Conservation (phyloP, 2,329 filamentous ascomycete species). For the Pyrenophora teres region DNA sequence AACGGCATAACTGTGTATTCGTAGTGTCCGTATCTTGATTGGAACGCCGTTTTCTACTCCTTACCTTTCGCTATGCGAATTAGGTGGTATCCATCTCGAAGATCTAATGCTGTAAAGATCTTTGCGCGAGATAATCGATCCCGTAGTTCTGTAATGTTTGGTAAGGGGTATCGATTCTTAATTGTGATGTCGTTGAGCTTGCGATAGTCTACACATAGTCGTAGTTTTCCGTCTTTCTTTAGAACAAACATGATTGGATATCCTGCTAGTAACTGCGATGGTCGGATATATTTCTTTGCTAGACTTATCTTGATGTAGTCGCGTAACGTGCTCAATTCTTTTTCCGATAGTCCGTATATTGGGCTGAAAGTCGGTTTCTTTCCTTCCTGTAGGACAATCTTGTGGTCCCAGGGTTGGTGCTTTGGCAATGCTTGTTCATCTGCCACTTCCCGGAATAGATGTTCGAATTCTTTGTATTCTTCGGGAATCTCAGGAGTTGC, state of each 20-base stretch:
- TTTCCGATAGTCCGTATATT: no score
- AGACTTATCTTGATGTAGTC: no score
- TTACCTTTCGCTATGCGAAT: constrained; percentile 2
- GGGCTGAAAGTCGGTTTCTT: no score
- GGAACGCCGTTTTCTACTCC: constrained; percentile 16
- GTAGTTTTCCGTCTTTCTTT: no score
- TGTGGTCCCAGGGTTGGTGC: background rate
- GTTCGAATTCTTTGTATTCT: background rate
- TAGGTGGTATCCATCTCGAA: constrained; percentile 10
- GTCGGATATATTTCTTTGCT: no score
- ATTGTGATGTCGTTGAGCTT: background rate
- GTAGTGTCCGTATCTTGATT: constrained; percentile 7
- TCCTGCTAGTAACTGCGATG: no score
- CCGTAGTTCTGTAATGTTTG: constrained; percentile 10
- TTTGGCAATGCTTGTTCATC: background rate
- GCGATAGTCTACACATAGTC: no score
- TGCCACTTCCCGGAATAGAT: constrained; percentile 1
- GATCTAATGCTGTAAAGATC: constrained; percentile 13
- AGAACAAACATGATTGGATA: no score
- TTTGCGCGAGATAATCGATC: constrained; percentile 8
- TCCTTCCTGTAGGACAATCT: background rate
- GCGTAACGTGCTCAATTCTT: no score
- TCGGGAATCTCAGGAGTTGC: background rate
- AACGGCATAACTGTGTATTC: constrained; percentile 11
- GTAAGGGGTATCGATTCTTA: background rate